Percentiles rank a stretch among this genome's conserved stretches.
Conservation (phyloP, 2,329 filamentous ascomycete genomes). For the Aspergillus ochraceoroseus region DNA sequence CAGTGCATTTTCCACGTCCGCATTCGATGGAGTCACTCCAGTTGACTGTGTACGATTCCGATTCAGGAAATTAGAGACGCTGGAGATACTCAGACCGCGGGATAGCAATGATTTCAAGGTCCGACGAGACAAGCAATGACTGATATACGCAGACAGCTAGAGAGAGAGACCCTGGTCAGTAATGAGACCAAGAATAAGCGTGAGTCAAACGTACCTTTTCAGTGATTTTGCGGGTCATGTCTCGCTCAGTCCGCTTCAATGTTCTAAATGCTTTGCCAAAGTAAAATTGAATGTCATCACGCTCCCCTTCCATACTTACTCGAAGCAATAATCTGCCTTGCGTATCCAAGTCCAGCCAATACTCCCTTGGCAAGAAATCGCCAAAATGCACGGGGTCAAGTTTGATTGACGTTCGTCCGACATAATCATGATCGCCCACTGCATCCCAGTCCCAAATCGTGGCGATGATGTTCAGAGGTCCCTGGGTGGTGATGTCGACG, state of each 20-base stretch:
- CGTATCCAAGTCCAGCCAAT: slow-evolving; percentile 95
- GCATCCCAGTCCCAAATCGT: slow-evolving; percentile 99
- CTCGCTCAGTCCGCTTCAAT: slow-evolving; percentile 88
- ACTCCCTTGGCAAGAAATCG: slow-evolving; percentile 91
- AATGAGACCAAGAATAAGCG: too few species aligned
- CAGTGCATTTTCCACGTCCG: slow-evolving; percentile 74
- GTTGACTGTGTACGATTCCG: slow-evolving; percentile 48
- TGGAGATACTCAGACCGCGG: slow-evolving; percentile 66
- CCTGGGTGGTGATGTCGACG: slow-evolving; percentile 89
- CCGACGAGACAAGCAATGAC: slow-evolving; percentile 76
- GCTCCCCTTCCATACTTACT: slow-evolving; percentile 97
- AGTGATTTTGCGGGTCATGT: slow-evolving; percentile 97
- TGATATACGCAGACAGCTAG: slow-evolving; percentile 88
- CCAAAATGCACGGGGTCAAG: slow-evolving; percentile 96
- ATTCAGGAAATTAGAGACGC: slow-evolving; percentile 65
- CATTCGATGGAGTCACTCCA: slow-evolving; percentile 57
- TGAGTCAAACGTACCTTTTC: slow-evolving; percentile 84
- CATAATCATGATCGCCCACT: slow-evolving; percentile 94
- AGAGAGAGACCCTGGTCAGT: too few species aligned
- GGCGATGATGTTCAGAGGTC: slow-evolving; percentile 87
- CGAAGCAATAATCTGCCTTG: slow-evolving; percentile 83
- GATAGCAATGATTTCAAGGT: slow-evolving; percentile 71
- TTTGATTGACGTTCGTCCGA: slow-evolving; percentile 93
- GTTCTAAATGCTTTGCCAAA: slow-evolving; percentile 96
- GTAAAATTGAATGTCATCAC: slow-evolving; percentile 97